Base-by-base conservation (phyloP, 2,329 filamentous ascomycete species). In the Aspergillus ruber region DNA sequence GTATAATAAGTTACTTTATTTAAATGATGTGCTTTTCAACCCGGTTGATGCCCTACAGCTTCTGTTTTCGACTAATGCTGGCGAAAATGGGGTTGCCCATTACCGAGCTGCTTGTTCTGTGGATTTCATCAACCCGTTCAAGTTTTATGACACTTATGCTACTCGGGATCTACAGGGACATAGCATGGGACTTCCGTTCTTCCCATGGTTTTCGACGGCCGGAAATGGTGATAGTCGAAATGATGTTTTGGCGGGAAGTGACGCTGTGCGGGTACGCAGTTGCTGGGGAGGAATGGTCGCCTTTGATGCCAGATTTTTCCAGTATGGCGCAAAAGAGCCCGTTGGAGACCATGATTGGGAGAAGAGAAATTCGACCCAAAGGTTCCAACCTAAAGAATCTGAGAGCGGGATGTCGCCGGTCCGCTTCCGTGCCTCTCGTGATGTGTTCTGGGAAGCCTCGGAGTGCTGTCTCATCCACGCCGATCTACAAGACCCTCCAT, bases 91-190 rank as follows among this genome's bases (percentile, higher is more conserved):
- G 9, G 64, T 67, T 18, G 59, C 78, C 0, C 69, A 74, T 42
- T 90, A 89, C 59, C 78, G 84, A 9, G 82, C 85, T 3, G 84
- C 83, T 2, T 90, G 86, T 59, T 84, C 84, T 1, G 74, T 86
- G n/a, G 86, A 90, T 68, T 89, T 85, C 59, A 81, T 83, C 59
- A 81, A 82, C 52, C 81, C 84, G 0, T 82, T 88, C 67, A 83
- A 86, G 52, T 87, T 85, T 61, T 90, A 90, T 64, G 86, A 90
- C 64, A 82, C 84, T 0, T 89, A 85, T 65, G 86, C 86, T 2
- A 84, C 82, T 23, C 76, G 86, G 17, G 86, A 90, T 60, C 67
- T 79, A 2, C 82, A 88, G 56, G 85, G 85, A 0, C 84, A 79
- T 59, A 77, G 78, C 23, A 80, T 84, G 59, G 86, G 85, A 1